These are phyloP conservation scores for Perkinsus olseni DNA, from an alignment of 169 alveolate genomes.

Conservation along the genomic window DNA sequence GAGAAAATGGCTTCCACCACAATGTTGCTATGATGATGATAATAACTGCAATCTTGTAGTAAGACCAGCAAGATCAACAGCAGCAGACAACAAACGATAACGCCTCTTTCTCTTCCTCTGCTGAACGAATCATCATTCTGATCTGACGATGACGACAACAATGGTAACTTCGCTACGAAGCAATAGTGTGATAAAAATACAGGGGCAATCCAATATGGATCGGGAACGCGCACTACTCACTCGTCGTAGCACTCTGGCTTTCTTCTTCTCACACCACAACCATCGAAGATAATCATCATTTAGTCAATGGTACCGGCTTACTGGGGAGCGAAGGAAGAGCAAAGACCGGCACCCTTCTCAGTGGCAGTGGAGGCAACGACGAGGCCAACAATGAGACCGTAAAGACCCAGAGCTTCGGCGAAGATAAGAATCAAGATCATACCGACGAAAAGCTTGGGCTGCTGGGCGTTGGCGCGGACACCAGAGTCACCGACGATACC, in stretches of 20 bases:
- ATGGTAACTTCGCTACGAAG: background rate
- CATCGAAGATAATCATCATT: background rate
- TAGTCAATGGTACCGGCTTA: background rate
- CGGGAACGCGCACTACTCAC: background rate
- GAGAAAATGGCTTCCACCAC: background rate
- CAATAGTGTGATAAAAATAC: background rate
- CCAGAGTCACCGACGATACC: slow-evolving; percentile 98
- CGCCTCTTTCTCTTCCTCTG: background rate
- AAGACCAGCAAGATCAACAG: background rate
- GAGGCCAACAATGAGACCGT: slow-evolving; percentile 59
- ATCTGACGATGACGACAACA: background rate
- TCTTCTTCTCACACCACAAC: background rate
- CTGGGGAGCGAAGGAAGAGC: slow-evolving; percentile 4
- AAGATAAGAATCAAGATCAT: slow-evolving; percentile 96
- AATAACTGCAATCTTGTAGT: background rate
- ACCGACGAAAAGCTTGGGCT: slow-evolving; percentile 94
- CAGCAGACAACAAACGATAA: background rate
- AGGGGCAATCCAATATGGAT: background rate
- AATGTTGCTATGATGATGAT: background rate
- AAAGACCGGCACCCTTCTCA: slow-evolving; percentile 4
- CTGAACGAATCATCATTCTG: background rate
- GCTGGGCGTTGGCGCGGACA: slow-evolving; percentile 98
- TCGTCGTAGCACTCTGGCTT: background rate
- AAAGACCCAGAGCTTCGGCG: slow-evolving; percentile 96
- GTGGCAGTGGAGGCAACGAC: slow-evolving; percentile 1